phyloP scores from a whole-genome alignment of 169 alveolate genomes.

The Sarcocystis neurona region DNA sequence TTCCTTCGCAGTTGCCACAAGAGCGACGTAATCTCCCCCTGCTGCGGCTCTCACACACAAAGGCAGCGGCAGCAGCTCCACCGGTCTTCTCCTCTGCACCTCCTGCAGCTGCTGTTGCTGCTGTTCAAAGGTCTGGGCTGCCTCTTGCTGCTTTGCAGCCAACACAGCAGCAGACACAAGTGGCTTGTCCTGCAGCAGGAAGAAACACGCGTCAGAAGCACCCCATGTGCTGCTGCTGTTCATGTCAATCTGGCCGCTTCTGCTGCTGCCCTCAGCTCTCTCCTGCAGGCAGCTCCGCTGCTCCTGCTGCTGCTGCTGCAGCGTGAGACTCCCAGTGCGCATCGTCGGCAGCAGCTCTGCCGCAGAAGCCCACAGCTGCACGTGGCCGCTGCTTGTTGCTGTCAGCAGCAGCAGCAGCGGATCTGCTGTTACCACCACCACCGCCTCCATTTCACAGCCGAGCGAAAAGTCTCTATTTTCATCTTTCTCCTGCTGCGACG shows the following conservation, averaged over 20 bases:
- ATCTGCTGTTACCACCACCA: not conserved
- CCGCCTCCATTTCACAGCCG: not conserved
- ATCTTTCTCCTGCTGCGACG: not conserved
- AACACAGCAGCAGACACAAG: no score
- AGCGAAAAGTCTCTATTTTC: not conserved
- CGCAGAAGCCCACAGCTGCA: not conserved
- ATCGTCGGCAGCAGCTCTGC: not conserved
- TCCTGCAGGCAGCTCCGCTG: not conserved
- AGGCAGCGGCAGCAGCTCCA: no score
- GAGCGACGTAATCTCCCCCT: no score
- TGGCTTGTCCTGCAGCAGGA: no score
- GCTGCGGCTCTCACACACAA: no score
- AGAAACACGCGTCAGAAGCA: no score
- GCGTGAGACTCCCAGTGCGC: not conserved
- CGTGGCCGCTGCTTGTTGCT: not conserved
- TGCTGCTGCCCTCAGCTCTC: not conserved
- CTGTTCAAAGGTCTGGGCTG: no score
- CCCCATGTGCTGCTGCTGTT: no score
- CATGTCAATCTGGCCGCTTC: not conserved
- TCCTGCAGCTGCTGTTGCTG: no score
- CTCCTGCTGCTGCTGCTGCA: not conserved
- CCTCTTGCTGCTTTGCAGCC: no score
- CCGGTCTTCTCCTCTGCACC: no score
- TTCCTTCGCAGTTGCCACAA: no score
- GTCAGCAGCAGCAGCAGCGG: conserved; percentile 13